Base-by-base conservation (phyloP, 768 basidiomycete species). In the Hygrophorus russula region DNA sequence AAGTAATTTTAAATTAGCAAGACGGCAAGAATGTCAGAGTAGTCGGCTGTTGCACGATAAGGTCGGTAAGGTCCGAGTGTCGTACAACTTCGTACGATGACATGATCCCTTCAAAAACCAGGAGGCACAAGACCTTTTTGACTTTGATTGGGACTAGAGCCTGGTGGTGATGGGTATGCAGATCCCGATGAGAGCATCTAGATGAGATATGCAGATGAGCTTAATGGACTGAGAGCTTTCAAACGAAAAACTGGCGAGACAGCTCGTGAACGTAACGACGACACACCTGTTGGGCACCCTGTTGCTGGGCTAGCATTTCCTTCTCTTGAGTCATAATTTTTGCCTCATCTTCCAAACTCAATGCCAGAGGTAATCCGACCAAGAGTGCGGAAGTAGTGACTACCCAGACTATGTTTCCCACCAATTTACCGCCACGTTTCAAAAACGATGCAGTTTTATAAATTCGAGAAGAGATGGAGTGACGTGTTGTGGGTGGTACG, bases 281-380 rank as follows among this genome's bases (percentile, higher is more conserved):
- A 18, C 31, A 71, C 45, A 87, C 91, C 76, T 88, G 85, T 61
- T 91, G 88, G 10, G 82, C 83, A 35, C 92, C 92, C 61, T 89
- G 84, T 59, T 92, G 89, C 60, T 94, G 92, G 41, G 88, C 88
- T 49, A 87, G 67, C 74, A 89, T 77, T 64, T 97, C 92, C 65
- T 86, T 82, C 64, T 98, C 96, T 65, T 97, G 92, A 37, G 82
- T 80, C 9, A 91, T 82, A 45, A 94, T 76, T 65, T 92, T 91
- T 42, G 88, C 84, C 68, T 99, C 96, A 64, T 96, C 94, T 65
- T 99, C 96, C 53, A 98, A 71, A 48, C 80, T 83, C 53, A 98
- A 73, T 4, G 93, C 91, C 49, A 98, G 71, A 28, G 96, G 96
- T 31, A 99, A 70, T 11, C 89, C 96, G 39, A 99, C 83, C 51